Conservation (phyloP, 2,329 filamentous ascomycete species). For the Sarocladium brachiariae region DNA sequence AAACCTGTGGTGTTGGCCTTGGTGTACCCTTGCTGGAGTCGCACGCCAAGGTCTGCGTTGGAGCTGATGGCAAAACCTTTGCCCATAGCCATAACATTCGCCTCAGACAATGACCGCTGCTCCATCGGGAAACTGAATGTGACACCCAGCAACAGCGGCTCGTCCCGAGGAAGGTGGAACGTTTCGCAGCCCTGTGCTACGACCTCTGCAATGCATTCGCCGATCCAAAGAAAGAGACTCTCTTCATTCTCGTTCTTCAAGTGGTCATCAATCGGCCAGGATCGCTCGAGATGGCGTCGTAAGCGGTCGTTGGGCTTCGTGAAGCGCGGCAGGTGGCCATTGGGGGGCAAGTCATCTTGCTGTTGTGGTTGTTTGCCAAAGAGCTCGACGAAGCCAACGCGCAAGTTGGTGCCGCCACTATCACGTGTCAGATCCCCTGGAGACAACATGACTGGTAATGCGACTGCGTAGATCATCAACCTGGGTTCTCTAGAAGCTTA, state of each 20-base stretch:
- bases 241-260: conserved; percentile 69
- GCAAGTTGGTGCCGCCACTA: conserved; percentile 62
- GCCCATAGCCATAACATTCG: conserved; percentile 61
- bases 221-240: conserved; percentile 75
- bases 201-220: conserved; percentile 66
- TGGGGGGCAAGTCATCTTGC: conserved; percentile 10
- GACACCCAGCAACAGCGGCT: conserved; percentile 56
- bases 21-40: conserved; percentile 53
- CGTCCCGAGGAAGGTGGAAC: conserved; percentile 33
- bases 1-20: conserved; percentile 37
- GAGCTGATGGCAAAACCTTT: conserved; percentile 61
- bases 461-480: no score
- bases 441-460: neutral
- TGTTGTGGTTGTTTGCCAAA: conserved; percentile 28
- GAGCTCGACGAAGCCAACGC: conserved; percentile 62
- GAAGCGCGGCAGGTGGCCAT: conserved; percentile 5
- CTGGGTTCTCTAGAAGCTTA: no score
- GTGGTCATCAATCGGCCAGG: conserved; percentile 68
- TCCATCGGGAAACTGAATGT: conserved; percentile 67
- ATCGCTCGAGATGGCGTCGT: conserved; percentile 56
- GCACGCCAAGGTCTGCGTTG: conserved; percentile 52
- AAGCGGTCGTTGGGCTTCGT: conserved; percentile 31
- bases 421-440: conserved; percentile 23
- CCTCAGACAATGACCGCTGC: conserved; percentile 55
- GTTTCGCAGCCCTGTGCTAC: conserved; percentile 49